Evolutionary conservation across 805 yeast species (phyloP).

Genomic region (Kuraishia cidri): DNA sequence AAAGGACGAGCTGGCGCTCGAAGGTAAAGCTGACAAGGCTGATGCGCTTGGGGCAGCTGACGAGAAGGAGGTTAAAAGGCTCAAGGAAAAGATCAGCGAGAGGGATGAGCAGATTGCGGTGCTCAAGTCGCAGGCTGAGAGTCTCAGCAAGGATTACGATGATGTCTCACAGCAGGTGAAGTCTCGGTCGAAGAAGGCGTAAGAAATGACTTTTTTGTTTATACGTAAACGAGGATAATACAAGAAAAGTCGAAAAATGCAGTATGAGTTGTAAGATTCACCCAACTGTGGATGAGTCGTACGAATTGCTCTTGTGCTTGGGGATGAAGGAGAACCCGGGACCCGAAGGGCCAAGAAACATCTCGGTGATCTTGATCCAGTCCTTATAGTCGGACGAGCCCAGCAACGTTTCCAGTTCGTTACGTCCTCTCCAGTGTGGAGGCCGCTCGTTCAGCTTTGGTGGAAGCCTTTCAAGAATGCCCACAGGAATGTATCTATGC

Average conservation of each 20-base stretch:
- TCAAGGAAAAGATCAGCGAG: constrained; percentile 41
- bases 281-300: too few species aligned
- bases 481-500: constrained; percentile 91
- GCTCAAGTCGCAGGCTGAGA: constrained; percentile 65
- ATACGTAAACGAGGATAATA: too few species aligned
- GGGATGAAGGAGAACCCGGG: constrained; percentile 75
- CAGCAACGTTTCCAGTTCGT: constrained; percentile 83
- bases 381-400: constrained; percentile 82
- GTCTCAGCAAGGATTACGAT: constrained; percentile 59
- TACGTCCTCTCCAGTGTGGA: constrained; percentile 86
- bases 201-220: not conserved
- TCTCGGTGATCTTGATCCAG: constrained; percentile 93
- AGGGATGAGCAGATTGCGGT: constrained; percentile 58
- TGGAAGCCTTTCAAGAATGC: constrained; percentile 82
- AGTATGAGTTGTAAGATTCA: too few species aligned
- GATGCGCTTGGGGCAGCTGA: constrained; percentile 10
- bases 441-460: constrained; percentile 91
- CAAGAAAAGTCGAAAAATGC: too few species aligned
- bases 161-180: constrained; percentile 3
- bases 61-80: constrained; percentile 29
- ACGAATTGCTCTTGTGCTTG: constrained; percentile 91
- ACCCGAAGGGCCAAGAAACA: constrained; percentile 86
- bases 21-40: constrained; percentile 13
- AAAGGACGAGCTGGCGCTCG: constrained; percentile 48
- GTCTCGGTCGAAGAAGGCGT: not conserved